Base-by-base conservation (phyloP, 805 yeast genomes). In the Kazachstania bromeliacearum region DNA sequence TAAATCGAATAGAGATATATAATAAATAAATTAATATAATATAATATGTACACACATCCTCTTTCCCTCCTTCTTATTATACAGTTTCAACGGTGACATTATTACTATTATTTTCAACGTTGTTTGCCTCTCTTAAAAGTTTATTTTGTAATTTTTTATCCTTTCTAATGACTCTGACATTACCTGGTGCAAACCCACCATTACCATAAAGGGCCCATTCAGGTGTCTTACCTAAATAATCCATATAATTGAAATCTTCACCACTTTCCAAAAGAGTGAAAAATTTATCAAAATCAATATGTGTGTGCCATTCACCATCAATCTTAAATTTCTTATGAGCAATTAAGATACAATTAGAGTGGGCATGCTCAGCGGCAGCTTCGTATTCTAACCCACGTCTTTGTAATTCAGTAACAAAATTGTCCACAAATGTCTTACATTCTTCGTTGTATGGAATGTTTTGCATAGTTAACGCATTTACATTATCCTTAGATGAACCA, bases 361-460 rank as follows among this genome's bases (percentile, higher is more conserved):
- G 96, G 0, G 95, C 94, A 57, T 87, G 96, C 58, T 88, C 96
- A 0, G 96, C 94, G 8, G 96, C 95, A 40, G 87, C 66, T 32
- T 77, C 94, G 52, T 88, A 87, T 19, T 68, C 69, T 21, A 80
- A 65, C 1, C 87, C 87, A 47, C 94, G 71, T 9, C 66, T 58
- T 36, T 73, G 66, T 39, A 87, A 67, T 47, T 79, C 85, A 9
- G 63, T 62, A 30, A 74, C 72, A 44, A 87, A 70, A 7, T 64
- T 67, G 33, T 66, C 67, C 4, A 85, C 96, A 57, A 87, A 87
- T 6, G 58, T 63, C 47, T 75, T 77, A 53, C 95, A 89, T 57
- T 87, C 96, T 44, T 85, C 94, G 54, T 87, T 87, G 53, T 83
- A 87, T 31, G 96, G 96, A 38, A 88, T 92, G 53, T 87, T 87